phyloP scores from a whole-genome alignment of 108 stramenopile genomes.

The Skeletonema potamos region DNA sequence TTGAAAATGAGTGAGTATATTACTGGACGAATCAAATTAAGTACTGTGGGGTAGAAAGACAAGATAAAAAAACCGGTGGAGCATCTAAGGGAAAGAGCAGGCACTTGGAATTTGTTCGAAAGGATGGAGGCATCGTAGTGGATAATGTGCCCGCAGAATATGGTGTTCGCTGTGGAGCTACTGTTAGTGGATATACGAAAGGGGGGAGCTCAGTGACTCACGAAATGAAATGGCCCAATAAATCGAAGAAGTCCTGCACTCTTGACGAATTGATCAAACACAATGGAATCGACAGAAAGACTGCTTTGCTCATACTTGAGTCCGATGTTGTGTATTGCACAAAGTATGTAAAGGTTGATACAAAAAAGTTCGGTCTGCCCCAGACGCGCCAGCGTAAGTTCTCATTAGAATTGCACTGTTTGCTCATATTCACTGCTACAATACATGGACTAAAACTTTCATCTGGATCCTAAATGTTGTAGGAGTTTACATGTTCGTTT shows the following conservation, averaged over 20 bases:
- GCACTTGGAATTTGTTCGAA: conserved; percentile 34
- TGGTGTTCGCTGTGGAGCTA: conserved; percentile 64
- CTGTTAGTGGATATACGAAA: conserved; percentile 58
- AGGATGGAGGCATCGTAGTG: conserved; percentile 39
- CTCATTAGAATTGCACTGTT: too few species aligned
- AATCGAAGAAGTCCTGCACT: conserved; percentile 42
- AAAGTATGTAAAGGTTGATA: conserved; percentile 61
- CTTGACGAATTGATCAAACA: conserved; percentile 51
- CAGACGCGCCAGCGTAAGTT: conserved; percentile 63
- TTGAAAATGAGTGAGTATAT: conserved; percentile 75
- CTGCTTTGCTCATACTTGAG: conserved; percentile 60
- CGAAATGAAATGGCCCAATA: conserved; percentile 30
- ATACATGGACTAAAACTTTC: too few species aligned
- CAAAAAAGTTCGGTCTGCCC: conserved; percentile 78
- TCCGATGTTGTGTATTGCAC: conserved; percentile 65
- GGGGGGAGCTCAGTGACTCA: conserved; percentile 5
- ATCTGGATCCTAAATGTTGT: too few species aligned
- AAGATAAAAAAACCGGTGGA: conserved; percentile 28
- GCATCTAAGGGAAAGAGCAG: conserved; percentile 29
- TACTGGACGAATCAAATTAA: conserved; percentile 54
- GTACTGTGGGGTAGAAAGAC: conserved; percentile 31
- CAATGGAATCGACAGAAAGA: conserved; percentile 50
- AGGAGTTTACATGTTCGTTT: conserved; percentile 70
- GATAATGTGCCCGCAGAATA: conserved; percentile 56
- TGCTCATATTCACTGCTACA: too few species aligned